Evolutionary conservation across 2,329 filamentous ascomycete genomes (phyloP).

Genomic region (Penicillium thymicola): DNA sequence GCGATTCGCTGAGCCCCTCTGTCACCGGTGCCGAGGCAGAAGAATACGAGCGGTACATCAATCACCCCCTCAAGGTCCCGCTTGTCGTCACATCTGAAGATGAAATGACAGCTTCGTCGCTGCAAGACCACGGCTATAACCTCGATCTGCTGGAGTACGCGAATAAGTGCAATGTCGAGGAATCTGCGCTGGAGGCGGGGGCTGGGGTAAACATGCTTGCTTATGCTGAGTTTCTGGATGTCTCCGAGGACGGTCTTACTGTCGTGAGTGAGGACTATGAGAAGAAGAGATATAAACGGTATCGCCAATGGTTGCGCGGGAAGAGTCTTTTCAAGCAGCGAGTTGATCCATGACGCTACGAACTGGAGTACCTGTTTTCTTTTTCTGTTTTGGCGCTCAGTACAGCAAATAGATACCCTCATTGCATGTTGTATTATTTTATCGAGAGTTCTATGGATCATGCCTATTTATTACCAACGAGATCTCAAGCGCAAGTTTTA

Average conservation of each 20-base stretch:
- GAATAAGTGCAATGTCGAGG: conserved; percentile 63
- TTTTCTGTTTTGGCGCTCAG: not conserved
- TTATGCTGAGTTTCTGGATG: conserved; percentile 72
- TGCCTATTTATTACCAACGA: not conserved
- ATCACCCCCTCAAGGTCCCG: conserved; percentile 83
- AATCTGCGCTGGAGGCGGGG: conserved; percentile 42
- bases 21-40: conserved; percentile 73
- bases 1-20: conserved; percentile 79
- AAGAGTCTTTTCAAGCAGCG: conserved; percentile 96
- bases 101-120: conserved; percentile 34
- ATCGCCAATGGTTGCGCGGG: conserved; percentile 88
- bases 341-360: conserved; percentile 40
- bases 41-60: conserved; percentile 86
- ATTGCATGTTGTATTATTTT: not conserved
- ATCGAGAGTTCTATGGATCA: not conserved
- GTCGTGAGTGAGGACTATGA: conserved; percentile 80
- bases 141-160: conserved; percentile 79
- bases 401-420: conserved; percentile 20
- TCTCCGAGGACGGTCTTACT: conserved; percentile 79
- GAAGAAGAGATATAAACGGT: conserved; percentile 96
- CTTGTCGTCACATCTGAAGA: conserved; percentile 53
- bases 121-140: conserved; percentile 42
- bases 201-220: conserved; percentile 66
- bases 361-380: not conserved
- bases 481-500: no score